A percentile compares a stretch with the other conserved stretches of the same genome.
phyloP scores from a whole-genome alignment of 768 basidiomycete genomes.

The Boletus vinaceobasis region DNA sequence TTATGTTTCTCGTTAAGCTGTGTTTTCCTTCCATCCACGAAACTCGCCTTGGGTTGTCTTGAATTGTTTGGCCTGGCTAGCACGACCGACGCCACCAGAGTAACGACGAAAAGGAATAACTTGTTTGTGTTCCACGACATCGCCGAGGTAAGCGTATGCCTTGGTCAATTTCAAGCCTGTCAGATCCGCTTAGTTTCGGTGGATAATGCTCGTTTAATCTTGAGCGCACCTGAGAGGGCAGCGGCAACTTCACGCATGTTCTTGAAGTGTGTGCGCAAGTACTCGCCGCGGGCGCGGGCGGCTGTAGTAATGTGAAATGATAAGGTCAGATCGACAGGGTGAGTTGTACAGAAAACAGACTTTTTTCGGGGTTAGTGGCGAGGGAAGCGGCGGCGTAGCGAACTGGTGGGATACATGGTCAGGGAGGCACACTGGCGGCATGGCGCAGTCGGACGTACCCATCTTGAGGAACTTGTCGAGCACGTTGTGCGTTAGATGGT shows the following conservation, averaged over 20 bases:
- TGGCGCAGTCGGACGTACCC: conserved; percentile 46
- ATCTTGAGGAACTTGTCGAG: conserved; percentile 53
- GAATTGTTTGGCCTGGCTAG: conserved; percentile 95
- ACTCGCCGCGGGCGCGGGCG: conserved; percentile 90
- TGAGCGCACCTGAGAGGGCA: conserved; percentile 75
- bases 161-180: conserved; percentile 89
- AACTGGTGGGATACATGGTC: conserved; percentile 46
- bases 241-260: conserved; percentile 99
- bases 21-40: background rate
- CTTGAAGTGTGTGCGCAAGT: conserved; percentile 99
- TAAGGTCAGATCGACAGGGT: conserved; percentile 7
- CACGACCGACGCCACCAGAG: conserved; percentile 91
- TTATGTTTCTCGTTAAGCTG: background rate
- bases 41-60: conserved; percentile 89
- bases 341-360: conserved; percentile 43
- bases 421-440: conserved; percentile 11
- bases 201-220: background rate
- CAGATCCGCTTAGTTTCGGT: background rate
- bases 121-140: conserved; percentile 96
- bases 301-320: conserved; percentile 43
- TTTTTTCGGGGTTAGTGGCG: conserved; percentile 93
- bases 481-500: conserved; percentile 45
- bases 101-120: conserved; percentile 96
- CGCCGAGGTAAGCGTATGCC: conserved; percentile 90
- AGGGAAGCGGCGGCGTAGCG: conserved; percentile 90